Conservation (phyloP, 139 green algal genomes). For the Raphidocelis subcapitata region DNA sequence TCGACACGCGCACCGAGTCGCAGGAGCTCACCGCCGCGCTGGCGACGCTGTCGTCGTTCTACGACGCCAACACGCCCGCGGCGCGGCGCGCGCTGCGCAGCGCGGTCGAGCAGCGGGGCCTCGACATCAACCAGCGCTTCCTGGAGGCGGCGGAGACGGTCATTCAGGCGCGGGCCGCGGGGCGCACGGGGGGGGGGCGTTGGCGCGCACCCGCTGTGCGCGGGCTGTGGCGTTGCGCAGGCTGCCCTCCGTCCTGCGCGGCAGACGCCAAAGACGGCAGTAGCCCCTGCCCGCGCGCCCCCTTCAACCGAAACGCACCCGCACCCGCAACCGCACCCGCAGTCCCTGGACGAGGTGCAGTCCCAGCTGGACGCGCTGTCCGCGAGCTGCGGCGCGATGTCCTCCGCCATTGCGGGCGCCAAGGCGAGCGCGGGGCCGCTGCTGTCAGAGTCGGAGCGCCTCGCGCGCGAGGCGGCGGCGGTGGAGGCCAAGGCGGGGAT, state of each 20-base stretch:
- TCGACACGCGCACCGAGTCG: conserved; percentile 85
- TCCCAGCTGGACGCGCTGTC: conserved; percentile 68
- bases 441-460: conserved; percentile 56
- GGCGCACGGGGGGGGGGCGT: too few relatives aligned
- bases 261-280: background rate
- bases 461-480: conserved; percentile 53
- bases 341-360: conserved; percentile 84
- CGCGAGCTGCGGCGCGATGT: conserved; percentile 61
- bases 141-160: conserved; percentile 67
- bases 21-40: conserved; percentile 79
- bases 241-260: too few relatives aligned
- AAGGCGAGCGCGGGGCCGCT: conserved; percentile 43
- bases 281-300: too few relatives aligned
- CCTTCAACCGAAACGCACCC: too few relatives aligned
- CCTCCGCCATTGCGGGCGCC: conserved; percentile 32
- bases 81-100: conserved; percentile 21
- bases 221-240: too few relatives aligned
- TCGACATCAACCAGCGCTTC: conserved; percentile 80
- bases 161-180: conserved; percentile 45
- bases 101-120: conserved; percentile 75
- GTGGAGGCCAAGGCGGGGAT: conserved; percentile 59
- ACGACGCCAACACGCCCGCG: conserved; percentile 65
- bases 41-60: conserved; percentile 74
- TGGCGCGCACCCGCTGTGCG: too few relatives aligned
- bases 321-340: conserved; percentile 4